Percentiles rank a stretch among this genome's conserved stretches.
Conservation (phyloP, 345 rosid species). For the Lepidium sativum region DNA sequence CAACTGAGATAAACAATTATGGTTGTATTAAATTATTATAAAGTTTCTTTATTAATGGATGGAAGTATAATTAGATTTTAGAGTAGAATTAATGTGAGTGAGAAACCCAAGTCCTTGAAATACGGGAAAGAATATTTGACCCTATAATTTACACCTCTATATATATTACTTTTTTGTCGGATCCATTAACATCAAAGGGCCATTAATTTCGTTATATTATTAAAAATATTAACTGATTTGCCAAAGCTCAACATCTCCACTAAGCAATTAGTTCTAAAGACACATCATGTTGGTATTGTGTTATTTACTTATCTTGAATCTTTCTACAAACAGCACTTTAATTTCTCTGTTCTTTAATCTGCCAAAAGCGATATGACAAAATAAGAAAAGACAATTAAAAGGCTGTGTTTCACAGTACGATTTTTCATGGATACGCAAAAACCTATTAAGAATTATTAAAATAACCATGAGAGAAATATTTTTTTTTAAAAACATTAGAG, state of each 20-base stretch:
- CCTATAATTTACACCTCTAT: slow-evolving; percentile 18
- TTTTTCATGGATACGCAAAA: background rate
- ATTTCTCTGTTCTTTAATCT: background rate
- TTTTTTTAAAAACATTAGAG: too few species aligned
- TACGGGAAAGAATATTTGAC: slow-evolving; percentile 31
- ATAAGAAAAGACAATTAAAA: background rate
- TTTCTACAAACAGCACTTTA: background rate
- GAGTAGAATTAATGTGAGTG: slow-evolving; percentile 6
- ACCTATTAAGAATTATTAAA: background rate
- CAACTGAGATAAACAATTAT: background rate
- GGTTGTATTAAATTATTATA: background rate
- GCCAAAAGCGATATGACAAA: background rate
- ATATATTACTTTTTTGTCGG: too few species aligned
- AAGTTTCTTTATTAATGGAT: background rate
- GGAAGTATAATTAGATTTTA: background rate
- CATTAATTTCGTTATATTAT: background rate
- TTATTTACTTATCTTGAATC: background rate
- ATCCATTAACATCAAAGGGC: slow-evolving; percentile 1
- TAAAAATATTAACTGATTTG: background rate
- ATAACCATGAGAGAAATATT: background rate
- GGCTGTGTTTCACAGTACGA: slow-evolving; percentile 1
- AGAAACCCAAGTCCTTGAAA: slow-evolving; percentile 27
- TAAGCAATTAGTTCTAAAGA: slow-evolving; percentile 22
- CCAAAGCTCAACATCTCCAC: slow-evolving; percentile 25
- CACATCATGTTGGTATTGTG: slow-evolving; percentile 12